Conservation (phyloP, 768 basidiomycete species). For the Pholiota molesta region DNA sequence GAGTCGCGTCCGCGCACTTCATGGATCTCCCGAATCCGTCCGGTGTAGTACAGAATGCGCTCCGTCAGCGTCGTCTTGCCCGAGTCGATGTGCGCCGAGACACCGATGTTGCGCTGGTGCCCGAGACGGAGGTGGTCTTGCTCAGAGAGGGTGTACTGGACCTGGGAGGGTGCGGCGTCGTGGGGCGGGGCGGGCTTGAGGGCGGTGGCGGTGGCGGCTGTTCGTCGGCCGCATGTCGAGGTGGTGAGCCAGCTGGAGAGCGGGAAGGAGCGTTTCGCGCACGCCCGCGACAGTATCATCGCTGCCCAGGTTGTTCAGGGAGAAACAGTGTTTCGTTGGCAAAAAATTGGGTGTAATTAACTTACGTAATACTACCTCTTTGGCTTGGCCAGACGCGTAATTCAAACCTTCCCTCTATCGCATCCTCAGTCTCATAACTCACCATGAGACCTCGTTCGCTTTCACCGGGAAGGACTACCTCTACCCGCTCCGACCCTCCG, state of each 20-base stretch:
- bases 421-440: background rate
- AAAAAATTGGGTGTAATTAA: conserved; percentile 3
- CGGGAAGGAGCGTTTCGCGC: conserved; percentile 22
- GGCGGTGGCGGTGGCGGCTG: conserved; percentile 49
- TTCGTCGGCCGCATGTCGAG: conserved; percentile 30
- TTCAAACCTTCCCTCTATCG: conserved; percentile 4
- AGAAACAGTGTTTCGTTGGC: background rate
- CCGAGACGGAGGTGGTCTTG: conserved; percentile 66
- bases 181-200: conserved; percentile 20
- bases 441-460: no score
- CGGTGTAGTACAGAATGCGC: conserved; percentile 94
- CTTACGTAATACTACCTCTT: conserved; percentile 5
- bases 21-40: conserved; percentile 93
- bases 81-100: conserved; percentile 94
- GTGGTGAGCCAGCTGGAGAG: conserved; percentile 19
- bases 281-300: conserved; percentile 30
- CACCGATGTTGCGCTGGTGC: conserved; percentile 93
- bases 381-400: conserved; percentile 13
- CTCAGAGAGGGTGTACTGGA: conserved; percentile 55
- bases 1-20: conserved; percentile 95
- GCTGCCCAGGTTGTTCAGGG: conserved; percentile 2
- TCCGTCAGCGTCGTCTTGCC: conserved; percentile 99
- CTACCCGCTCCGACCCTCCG: no score
- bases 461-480: no score
- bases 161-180: conserved; percentile 19